A percentile compares a stretch with the other conserved stretches of the same genome.
phyloP scores from a whole-genome alignment of 1,139 yeast species.

The Sugiyamaella xylanicola region DNA sequence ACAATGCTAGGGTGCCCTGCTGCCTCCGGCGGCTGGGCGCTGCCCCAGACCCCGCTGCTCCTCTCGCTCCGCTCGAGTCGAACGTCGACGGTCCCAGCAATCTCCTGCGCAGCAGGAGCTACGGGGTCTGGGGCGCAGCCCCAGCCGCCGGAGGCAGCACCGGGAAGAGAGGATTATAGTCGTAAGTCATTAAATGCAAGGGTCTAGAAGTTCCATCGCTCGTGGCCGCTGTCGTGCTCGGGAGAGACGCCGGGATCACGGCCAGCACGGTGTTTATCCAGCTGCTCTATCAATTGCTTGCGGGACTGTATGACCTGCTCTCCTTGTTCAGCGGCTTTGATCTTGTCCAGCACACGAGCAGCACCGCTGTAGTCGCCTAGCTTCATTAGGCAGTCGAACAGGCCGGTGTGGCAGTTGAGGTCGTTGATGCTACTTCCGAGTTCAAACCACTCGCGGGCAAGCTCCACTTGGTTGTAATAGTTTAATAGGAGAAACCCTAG shows the following conservation, averaged over 20 bases:
- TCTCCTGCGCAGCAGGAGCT: too few relatives aligned
- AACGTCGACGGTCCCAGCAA: too few relatives aligned
- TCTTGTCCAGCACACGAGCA: constrained; percentile 9
- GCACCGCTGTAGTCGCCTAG: constrained; percentile 24
- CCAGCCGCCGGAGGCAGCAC: too few relatives aligned
- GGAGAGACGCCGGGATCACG: not conserved
- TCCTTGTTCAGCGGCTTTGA: constrained; percentile 14
- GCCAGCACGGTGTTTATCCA: not conserved
- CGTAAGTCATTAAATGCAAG: not conserved
- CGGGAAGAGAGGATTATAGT: too few relatives aligned
- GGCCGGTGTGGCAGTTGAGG: constrained; percentile 67
- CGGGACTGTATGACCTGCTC: constrained; percentile 4
- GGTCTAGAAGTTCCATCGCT: not conserved
- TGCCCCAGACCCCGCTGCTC: too few relatives aligned
- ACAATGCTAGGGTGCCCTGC: too few relatives aligned
- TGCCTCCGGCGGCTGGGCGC: too few relatives aligned
- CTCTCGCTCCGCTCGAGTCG: too few relatives aligned
- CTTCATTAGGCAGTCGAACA: constrained; percentile 54
- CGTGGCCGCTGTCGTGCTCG: not conserved
- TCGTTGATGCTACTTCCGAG: constrained; percentile 70
- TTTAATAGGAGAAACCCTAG: constrained; percentile 75
- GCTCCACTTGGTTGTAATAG: constrained; percentile 46
- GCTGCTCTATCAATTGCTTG: constrained; percentile 5
- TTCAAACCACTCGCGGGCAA: constrained; percentile 82
- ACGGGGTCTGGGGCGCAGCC: too few relatives aligned